Conservation (phyloP, 2,329 filamentous ascomycete species). For the Fusarium acutatum region DNA sequence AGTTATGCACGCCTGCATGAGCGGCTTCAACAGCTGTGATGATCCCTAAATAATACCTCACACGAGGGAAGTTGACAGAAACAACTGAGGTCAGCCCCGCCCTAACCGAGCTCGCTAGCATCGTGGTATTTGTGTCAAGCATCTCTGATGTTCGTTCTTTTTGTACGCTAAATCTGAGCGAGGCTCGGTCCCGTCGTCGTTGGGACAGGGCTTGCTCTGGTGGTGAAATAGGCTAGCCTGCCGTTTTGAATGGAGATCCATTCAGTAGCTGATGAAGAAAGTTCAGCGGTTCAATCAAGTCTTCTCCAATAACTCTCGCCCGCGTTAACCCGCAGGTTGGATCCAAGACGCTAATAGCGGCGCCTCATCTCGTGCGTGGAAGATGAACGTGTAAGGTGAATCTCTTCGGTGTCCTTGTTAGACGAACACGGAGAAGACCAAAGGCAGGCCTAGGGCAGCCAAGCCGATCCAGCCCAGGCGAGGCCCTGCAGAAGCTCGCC, state of each 20-base stretch:
- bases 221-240: constrained; percentile 9
- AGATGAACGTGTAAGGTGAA: constrained; percentile 16
- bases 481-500: constrained; percentile 28
- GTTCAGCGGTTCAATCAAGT: not conserved
- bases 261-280: constrained; percentile 6
- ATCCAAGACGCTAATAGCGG: constrained; percentile 35
- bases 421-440: constrained; percentile 21
- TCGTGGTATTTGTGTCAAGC: constrained; percentile 21
- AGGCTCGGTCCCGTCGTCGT: constrained; percentile 12
- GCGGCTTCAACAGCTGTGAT: constrained; percentile 18
- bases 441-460: constrained; percentile 21
- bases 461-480: constrained; percentile 38
- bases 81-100: constrained; percentile 1
- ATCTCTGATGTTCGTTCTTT: constrained; percentile 10
- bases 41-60: constrained; percentile 20
- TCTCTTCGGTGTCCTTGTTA: constrained; percentile 21
- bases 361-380: constrained; percentile 36
- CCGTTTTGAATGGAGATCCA: constrained; percentile 23
- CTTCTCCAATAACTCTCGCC: constrained; percentile 22
- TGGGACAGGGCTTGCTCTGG: constrained; percentile 19
- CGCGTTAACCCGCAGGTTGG: constrained; percentile 38
- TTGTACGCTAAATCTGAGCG: constrained; percentile 7
- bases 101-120: not conserved
- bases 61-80: constrained; percentile 12
- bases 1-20: constrained; percentile 26